phyloP scores from a whole-genome alignment of 192 early-diverging fungal species.

The Spizellomyces sp. region DNA sequence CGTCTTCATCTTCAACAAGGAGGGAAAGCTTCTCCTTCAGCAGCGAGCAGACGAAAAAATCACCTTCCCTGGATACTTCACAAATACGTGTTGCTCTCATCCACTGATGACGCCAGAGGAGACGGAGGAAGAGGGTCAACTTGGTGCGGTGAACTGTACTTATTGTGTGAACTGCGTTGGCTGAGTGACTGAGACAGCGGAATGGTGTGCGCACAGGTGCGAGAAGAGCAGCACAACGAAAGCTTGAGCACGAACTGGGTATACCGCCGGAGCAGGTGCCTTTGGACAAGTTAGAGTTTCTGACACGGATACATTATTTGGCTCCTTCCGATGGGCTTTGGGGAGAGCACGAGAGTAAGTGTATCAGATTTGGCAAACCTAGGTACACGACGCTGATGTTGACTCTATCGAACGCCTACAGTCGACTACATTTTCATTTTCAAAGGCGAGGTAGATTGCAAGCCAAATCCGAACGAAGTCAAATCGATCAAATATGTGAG shows the following conservation, averaged over 20 bases:
- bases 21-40: conserved; percentile 87
- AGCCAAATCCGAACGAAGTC: conserved; percentile 91
- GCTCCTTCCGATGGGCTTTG: conserved; percentile 94
- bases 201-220: conserved; percentile 59
- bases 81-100: conserved; percentile 99
- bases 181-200: too few relatives aligned
- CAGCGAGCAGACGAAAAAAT: conserved; percentile 97
- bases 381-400: too few relatives aligned
- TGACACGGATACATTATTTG: conserved; percentile 95
- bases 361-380: too few relatives aligned
- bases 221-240: conserved; percentile 86
- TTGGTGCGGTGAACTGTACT: conserved; percentile 41
- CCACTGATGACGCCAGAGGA: conserved; percentile 81
- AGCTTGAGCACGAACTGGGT: conserved; percentile 95
- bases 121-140: conserved; percentile 75
- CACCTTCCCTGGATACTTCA: conserved; percentile 95
- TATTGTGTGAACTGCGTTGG: too few relatives aligned
- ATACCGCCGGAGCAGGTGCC: conserved; percentile 75
- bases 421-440: conserved; percentile 96
- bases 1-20: conserved; percentile 91
- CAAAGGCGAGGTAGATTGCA: conserved; percentile 72
- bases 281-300: conserved; percentile 80
- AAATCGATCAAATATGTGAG: conserved; percentile 79
- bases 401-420: conserved; percentile 18
- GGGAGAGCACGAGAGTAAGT: conserved; percentile 94